Evolutionary conservation across 2,329 filamentous ascomycete species (phyloP), one percentile per base, ranked within the genome.

Genomic region (Cytospora mali): DNA sequence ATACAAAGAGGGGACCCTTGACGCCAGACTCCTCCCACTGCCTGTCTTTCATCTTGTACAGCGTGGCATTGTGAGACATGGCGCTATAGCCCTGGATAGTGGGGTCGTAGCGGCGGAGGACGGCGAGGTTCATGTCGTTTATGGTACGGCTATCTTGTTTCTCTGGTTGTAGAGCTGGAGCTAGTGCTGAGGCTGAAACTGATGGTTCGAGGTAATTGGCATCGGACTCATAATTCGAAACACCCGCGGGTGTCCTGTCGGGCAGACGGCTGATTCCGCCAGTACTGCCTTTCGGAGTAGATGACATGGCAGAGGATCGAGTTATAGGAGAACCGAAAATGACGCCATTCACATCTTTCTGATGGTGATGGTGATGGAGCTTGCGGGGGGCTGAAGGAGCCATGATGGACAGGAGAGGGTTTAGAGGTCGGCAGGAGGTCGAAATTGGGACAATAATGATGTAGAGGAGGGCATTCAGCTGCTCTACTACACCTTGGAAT

Each of bases 1-100:
- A 96, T 58, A 98, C 85, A 74, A 98, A 99, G 67, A 98, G 80
- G 14, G 92, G 91, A 46, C 95, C 95, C 76, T 97, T 93, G 13
- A 93, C 84, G 61, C 88, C 90, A 52, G 85, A 85, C 79, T 96
- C 96, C 73, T 95, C 90, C 95, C 95, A 98, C 81, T 77, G 58
- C 84, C 79, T 3, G 86, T 82, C 5, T 81, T 83, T 85, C 78
- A 96, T 95, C 54, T 84, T 85, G 80, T 97, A 98, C 68, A 97
- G 84, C 39, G 95, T 91, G 28, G 91, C 90, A 71, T 94, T 96
- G 33, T 91, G 89, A 6, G 92, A 92, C 68, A 95, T 89, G 66
- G 90, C 89, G 67, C 92, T 81, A 72, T 97, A 92, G 58, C 82
- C 79, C 63, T 81, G 80, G 67, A 97, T 86, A 62, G 85, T 83